A percentile compares a stretch with the other conserved stretches of the same genome.
Evolutionary conservation across 2,329 filamentous ascomycete species (phyloP).

Genomic region (Pseudogymnoascus sp.): DNA sequence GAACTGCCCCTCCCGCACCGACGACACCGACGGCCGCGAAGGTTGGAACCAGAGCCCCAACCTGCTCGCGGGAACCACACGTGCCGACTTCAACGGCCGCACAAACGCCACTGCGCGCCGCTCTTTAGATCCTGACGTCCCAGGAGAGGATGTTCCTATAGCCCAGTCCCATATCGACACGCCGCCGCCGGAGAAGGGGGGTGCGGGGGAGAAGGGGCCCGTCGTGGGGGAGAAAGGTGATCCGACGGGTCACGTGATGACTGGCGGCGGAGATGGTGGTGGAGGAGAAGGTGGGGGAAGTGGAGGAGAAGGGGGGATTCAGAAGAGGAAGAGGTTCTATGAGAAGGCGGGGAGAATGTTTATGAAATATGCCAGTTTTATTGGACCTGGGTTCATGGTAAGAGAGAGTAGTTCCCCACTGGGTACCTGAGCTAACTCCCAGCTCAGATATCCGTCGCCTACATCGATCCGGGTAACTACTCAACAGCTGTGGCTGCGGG

Average conservation of each 20-base stretch:
- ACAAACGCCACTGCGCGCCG: constrained; percentile 38
- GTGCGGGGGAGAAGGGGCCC: neutral
- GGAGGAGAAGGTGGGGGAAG: neutral
- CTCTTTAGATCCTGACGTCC: neutral
- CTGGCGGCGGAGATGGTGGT: neutral
- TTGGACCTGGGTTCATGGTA: constrained; percentile 46
- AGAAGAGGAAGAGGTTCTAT: constrained; percentile 8
- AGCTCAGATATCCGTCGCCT: constrained; percentile 30
- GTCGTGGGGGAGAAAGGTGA: neutral
- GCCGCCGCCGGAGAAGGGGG: neutral
- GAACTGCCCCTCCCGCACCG: constrained; percentile 56
- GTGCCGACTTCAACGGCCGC: constrained; percentile 51
- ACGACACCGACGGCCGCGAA: constrained; percentile 41
- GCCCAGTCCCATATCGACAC: neutral
- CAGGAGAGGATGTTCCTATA: neutral
- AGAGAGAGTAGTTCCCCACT: constrained; percentile 24
- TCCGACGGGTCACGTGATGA: neutral
- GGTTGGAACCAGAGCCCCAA: constrained; percentile 53
- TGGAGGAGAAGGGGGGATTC: neutral
- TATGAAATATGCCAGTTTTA: constrained; percentile 41
- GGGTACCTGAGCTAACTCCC: neutral
- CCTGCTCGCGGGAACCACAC: constrained; percentile 42
- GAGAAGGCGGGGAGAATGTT: constrained; percentile 19
- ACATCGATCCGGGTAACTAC: constrained; percentile 45
- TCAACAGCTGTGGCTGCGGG: constrained; percentile 51